A percentile compares a stretch with the other conserved stretches of the same genome.
These are phyloP conservation scores for Malus hybrid DNA, from an alignment of 331 rosid genomes.

Conservation along the genomic window DNA sequence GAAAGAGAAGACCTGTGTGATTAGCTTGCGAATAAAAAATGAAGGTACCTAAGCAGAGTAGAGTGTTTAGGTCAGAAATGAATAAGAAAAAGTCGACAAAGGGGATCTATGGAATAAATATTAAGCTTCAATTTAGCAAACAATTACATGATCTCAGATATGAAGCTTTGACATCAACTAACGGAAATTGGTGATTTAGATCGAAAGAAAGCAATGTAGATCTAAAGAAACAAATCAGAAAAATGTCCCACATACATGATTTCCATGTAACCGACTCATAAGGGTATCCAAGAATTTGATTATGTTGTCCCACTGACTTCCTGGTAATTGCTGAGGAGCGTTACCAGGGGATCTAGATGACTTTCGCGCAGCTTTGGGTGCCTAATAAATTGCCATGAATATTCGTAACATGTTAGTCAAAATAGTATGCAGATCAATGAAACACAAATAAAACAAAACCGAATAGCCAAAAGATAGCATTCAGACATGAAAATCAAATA, in stretches of 20 bases:
- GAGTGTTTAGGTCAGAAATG: slow-evolving; percentile 22
- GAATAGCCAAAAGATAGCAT: background rate
- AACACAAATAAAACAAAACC: background rate
- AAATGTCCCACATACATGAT: slow-evolving; percentile 58
- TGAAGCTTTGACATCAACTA: background rate
- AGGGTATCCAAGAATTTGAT: slow-evolving; percentile 81
- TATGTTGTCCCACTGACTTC: slow-evolving; percentile 89
- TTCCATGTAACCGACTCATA: slow-evolving; percentile 59
- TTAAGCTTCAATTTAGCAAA: background rate
- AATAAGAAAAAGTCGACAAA: background rate
- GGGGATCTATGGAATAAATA: background rate
- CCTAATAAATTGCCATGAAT: slow-evolving; percentile 32
- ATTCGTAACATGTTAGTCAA: background rate
- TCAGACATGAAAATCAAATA: background rate
- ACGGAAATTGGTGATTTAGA: background rate
- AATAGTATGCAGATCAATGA: background rate
- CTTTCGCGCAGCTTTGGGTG: slow-evolving; percentile 87
- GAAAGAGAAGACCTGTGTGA: slow-evolving; percentile 91
- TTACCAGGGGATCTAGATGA: slow-evolving; percentile 76
- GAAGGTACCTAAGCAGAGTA: slow-evolving; percentile 71
- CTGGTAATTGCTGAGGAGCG: slow-evolving; percentile 60
- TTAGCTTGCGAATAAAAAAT: slow-evolving; percentile 88
- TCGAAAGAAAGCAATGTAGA: background rate
- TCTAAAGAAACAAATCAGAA: background rate
- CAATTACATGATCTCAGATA: background rate